Percentiles rank a stretch among this genome's conserved stretches.
These are phyloP conservation scores for Solanum appendiculatum DNA, from an alignment of 257 asterid species.

Conservation along the genomic window DNA sequence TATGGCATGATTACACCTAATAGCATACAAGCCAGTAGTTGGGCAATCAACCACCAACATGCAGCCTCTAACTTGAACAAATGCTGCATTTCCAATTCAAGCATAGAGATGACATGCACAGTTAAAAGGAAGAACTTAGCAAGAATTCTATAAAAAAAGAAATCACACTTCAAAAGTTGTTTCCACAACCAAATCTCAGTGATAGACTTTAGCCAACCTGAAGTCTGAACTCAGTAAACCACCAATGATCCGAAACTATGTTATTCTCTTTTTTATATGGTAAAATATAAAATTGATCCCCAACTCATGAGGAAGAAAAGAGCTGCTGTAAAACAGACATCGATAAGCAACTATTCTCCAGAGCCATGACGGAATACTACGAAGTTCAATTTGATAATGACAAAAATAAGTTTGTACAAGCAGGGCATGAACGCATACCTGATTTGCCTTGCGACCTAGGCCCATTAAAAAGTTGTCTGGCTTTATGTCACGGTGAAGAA, in stretches of 20 bases:
- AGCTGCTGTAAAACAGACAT: not conserved
- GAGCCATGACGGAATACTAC: not conserved
- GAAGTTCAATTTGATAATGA: not conserved
- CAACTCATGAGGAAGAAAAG: not conserved
- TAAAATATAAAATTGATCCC: not conserved
- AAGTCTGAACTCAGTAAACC: not conserved
- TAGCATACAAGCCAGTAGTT: not conserved
- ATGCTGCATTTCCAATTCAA: not conserved
- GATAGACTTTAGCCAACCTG: not conserved
- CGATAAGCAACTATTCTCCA: not conserved
- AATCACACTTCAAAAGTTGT: not conserved
- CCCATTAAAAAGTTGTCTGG: slow-evolving; percentile 97
- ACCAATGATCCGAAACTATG: not conserved
- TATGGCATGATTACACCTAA: not conserved
- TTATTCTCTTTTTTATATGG: not conserved
- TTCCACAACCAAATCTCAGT: not conserved
- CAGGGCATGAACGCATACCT: slow-evolving; percentile 28
- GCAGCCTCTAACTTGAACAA: not conserved
- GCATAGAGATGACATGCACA: not conserved
- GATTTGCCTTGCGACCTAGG: slow-evolving; percentile 92
- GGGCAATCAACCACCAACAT: not conserved
- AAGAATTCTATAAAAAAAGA: not conserved
- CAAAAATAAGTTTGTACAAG: not conserved
- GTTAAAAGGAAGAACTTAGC: not conserved
- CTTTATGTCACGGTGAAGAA: slow-evolving; percentile 96